Conservation (phyloP, 2,329 filamentous ascomycete species). For the Rhexocercosporidium sp. region DNA sequence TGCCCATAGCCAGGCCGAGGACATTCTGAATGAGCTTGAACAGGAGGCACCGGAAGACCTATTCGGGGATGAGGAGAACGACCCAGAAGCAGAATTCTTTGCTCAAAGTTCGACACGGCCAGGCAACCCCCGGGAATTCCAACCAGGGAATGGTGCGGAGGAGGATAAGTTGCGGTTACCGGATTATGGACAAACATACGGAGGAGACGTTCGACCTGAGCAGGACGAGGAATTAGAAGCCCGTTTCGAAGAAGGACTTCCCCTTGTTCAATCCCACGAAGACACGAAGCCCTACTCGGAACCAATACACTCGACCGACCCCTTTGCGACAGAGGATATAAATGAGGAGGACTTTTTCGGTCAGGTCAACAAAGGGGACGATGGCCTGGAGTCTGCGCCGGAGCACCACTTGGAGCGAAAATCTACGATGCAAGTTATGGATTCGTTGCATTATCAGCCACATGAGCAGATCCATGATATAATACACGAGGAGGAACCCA, state of each 20-base stretch:
- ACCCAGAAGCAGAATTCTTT: conserved; percentile 53
- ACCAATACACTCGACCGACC: conserved; percentile 23
- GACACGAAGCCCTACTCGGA: conserved; percentile 38
- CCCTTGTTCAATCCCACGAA: conserved; percentile 55
- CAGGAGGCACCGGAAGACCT: conserved; percentile 38
- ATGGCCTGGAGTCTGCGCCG: conserved; percentile 33
- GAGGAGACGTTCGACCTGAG: conserved; percentile 41
- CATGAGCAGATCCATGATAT: conserved; percentile 28
- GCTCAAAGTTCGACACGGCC: conserved; percentile 40
- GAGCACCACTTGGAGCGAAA: conserved; percentile 63
- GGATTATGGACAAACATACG: conserved; percentile 32
- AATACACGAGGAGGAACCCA: conserved; percentile 26
- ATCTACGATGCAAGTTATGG: conserved; percentile 70
- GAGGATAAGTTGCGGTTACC: conserved; percentile 13
- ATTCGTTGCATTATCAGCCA: conserved; percentile 50
- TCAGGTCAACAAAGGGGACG: conserved; percentile 39
- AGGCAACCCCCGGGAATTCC: conserved; percentile 2
- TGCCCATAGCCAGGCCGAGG: conserved; percentile 56
- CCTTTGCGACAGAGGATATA: conserved; percentile 47
- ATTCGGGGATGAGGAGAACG: conserved; percentile 46
- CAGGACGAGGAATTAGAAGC: conserved; percentile 53
- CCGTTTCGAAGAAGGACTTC: conserved; percentile 73
- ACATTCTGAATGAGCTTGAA: conserved; percentile 59
- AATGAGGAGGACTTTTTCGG: conserved; percentile 65
- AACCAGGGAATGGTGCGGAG: not conserved